Evolutionary conservation across 1,284 basidiomycete species (phyloP), one percentile per base, ranked within the genome.

Genomic region (Lentinus polychrous): DNA sequence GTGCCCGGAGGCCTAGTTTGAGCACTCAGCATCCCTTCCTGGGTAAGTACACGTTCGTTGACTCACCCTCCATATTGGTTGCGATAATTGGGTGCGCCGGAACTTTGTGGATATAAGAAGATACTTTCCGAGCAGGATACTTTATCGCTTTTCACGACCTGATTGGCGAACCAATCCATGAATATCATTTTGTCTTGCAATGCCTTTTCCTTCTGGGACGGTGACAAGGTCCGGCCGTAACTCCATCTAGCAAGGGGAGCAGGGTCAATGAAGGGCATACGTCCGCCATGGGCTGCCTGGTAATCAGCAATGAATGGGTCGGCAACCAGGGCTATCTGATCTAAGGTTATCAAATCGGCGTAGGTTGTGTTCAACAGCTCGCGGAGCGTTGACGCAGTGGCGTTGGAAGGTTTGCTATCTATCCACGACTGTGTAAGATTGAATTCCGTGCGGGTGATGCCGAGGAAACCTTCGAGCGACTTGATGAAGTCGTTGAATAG

Each of bases 211-310:
- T 60, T 58, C 27, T 56, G 52, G 6, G 53, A 60, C 3, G 61
- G 52, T 0, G 61, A 55, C 45, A 61, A 51, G 27, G 46, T 52
- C 18, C 56, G 57, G 3, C 56, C 68, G 42, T 65, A 71, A 11
- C 45, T 54, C 70, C 70, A 72, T 8, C 68, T 64, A 3, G 55
- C 56, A 11, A 63, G 53, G 2, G 68, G 68, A 1, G 63, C 60
- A 34, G 70, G 69, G 51, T 70, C 62, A 48, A 71, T 62, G 55
- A 70, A 69, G 0, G 70, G 70, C 41, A 55, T 59, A 2, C 62
- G 61, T 1, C 69, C 70, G n/a, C 59, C 63, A 51, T 70, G 60
- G 31, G 58, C 60, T 0, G 62, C 62, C 8, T 62, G 60, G 52
- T 64, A 71, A 50, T 67, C 68, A 5, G 56, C 56, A 51, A 68